Percentiles rank a stretch among this genome's conserved stretches.
Conservation (phyloP, 768 basidiomycete species). For the Coprinellus micaceus region DNA sequence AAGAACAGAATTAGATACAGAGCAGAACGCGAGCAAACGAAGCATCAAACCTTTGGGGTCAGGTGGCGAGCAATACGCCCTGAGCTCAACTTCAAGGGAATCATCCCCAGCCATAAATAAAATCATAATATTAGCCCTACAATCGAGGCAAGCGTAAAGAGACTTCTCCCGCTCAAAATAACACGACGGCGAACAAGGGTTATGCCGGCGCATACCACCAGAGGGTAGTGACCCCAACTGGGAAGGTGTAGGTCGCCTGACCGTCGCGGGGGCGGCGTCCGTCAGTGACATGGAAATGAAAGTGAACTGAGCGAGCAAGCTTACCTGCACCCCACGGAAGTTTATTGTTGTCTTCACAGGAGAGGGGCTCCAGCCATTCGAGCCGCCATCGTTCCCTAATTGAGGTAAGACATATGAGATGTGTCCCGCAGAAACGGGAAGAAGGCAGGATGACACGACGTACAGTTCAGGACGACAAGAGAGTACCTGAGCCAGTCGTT, state of each 20-base stretch:
- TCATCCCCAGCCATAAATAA: not conserved
- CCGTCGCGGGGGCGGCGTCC: too few relatives aligned
- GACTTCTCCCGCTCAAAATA: not conserved
- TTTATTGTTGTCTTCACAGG: slow-evolving; percentile 59
- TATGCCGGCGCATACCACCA: slow-evolving; percentile 43
- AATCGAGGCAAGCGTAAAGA: too few relatives aligned
- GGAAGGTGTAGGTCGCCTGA: slow-evolving; percentile 71
- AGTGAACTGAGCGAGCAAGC: too few relatives aligned
- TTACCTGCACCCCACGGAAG: slow-evolving; percentile 60
- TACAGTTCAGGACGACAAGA: slow-evolving; percentile 72
- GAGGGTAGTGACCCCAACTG: slow-evolving; percentile 64
- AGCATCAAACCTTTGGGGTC: too few relatives aligned
- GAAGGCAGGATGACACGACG: slow-evolving; percentile 11
- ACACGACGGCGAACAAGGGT: not conserved
- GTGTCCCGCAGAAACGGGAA: not conserved
- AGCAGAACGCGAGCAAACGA: too few relatives aligned
- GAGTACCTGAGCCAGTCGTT: slow-evolving; percentile 63
- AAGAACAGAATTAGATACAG: too few relatives aligned
- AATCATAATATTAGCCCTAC: not conserved
- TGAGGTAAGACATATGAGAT: not conserved
- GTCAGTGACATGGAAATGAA: too few relatives aligned
- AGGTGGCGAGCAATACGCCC: too few relatives aligned
- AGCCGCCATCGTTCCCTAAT: slow-evolving; percentile 44
- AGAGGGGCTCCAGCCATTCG: slow-evolving; percentile 53
- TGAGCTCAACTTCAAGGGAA: too few relatives aligned